phyloP scores from a whole-genome alignment of 305 asterid species.

The Fraxinus velutina region DNA sequence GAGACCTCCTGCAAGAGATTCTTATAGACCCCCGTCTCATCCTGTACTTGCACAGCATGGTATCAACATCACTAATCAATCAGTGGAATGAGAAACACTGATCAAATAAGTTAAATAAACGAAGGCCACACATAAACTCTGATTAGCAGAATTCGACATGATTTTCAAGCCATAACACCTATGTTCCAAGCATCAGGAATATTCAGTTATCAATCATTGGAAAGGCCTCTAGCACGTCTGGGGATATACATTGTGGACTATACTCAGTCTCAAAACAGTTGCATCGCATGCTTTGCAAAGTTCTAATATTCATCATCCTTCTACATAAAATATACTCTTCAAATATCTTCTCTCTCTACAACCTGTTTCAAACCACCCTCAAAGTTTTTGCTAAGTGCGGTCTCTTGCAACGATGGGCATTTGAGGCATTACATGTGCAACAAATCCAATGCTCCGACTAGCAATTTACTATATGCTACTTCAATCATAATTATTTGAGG shows the following conservation, averaged over 20 bases:
- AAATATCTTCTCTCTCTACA: not conserved
- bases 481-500: not conserved
- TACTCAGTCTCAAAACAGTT: not conserved
- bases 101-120: not conserved
- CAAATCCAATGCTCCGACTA: not conserved
- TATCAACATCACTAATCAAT: not conserved
- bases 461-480: not conserved
- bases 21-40: constrained; percentile 58
- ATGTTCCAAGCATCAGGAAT: not conserved
- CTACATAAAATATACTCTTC: not conserved
- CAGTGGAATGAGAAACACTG: not conserved
- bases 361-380: not conserved
- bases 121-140: not conserved
- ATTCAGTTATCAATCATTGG: not conserved
- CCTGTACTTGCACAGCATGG: constrained; percentile 29
- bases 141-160: not conserved
- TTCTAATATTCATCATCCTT: not conserved
- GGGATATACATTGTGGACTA: not conserved
- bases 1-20: constrained; percentile 58
- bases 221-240: not conserved
- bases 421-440: not conserved
- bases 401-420: not conserved
- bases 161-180: not conserved
- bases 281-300: not conserved
- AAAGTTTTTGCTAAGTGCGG: not conserved